Evolutionary conservation across 1,284 basidiomycete genomes (phyloP).

Genomic region (Ceratobasidium theobromae): DNA sequence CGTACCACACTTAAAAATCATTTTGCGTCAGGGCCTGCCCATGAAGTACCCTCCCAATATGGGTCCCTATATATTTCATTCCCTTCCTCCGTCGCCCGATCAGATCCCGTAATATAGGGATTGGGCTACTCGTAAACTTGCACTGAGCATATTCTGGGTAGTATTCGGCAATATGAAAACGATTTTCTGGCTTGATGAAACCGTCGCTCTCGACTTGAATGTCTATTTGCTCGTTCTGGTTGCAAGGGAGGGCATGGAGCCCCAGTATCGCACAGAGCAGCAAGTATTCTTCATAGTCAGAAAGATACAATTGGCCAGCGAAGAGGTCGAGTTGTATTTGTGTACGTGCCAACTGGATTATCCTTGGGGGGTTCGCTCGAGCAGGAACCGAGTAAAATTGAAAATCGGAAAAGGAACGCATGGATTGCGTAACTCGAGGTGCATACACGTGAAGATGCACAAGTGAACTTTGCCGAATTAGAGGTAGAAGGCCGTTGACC

Average conservation of each 20-base stretch:
- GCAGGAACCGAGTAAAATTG: too few species aligned
- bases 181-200: neutral
- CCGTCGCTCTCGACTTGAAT: constrained; percentile 6
- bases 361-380: too few species aligned
- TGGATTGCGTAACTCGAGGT: too few species aligned
- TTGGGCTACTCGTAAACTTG: neutral
- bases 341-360: neutral
- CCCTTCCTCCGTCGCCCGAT: constrained; percentile 7
- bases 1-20: too few species aligned
- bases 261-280: constrained; percentile 46
- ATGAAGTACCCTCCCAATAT: constrained; percentile 2
- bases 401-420: too few species aligned
- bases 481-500: too few species aligned
- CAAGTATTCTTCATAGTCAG: constrained; percentile 43
- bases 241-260: constrained; percentile 31
- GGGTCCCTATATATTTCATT: constrained; percentile 13
- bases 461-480: too few species aligned
- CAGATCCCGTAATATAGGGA: neutral
- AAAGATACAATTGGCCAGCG: constrained; percentile 50
- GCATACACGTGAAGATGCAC: too few species aligned
- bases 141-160: neutral
- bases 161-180: neutral
- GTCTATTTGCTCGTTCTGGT: neutral
- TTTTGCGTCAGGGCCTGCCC: neutral
- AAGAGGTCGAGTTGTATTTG: constrained; percentile 48